These are phyloP conservation scores for Hyaloscypha bicolor DNA, from an alignment of 495 filamentous ascomycete species.

Conservation along the genomic window DNA sequence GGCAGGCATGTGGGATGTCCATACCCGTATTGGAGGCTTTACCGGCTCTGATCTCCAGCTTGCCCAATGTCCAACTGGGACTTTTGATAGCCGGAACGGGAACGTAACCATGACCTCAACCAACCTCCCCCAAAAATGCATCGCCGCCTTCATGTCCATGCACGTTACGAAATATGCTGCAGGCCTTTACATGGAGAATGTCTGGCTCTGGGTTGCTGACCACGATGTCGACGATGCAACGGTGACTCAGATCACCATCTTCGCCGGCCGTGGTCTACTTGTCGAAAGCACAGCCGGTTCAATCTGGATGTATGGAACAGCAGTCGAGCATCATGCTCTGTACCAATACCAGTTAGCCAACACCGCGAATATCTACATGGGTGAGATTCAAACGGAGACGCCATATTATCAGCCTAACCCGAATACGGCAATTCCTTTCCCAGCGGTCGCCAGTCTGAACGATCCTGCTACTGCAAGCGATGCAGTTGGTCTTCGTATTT, in stretches of 20 bases:
- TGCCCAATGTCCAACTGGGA: slow-evolving; percentile 37
- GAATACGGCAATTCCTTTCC: slow-evolving; percentile 60
- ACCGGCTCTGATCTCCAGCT: slow-evolving; percentile 45
- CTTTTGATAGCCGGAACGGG: background rate
- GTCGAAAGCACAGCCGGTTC: slow-evolving; percentile 53
- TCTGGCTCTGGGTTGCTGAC: slow-evolving; percentile 62
- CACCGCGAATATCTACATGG: slow-evolving; percentile 69
- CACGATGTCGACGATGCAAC: slow-evolving; percentile 52
- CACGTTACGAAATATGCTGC: slow-evolving; percentile 48
- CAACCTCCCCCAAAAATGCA: slow-evolving; percentile 39
- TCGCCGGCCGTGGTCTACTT: slow-evolving; percentile 41
- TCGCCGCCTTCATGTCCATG: slow-evolving; percentile 52
- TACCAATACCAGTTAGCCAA: slow-evolving; percentile 80
- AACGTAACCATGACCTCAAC: background rate
- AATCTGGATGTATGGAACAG: slow-evolving; percentile 59
- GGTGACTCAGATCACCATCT: slow-evolving; percentile 68
- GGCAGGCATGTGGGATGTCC: slow-evolving; percentile 40
- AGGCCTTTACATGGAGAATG: slow-evolving; percentile 59
- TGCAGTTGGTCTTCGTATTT: slow-evolving; percentile 65
- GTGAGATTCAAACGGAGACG: slow-evolving; percentile 82
- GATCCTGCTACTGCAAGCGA: slow-evolving; percentile 57
- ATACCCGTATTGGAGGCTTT: slow-evolving; percentile 48
- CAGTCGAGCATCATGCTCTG: slow-evolving; percentile 73
- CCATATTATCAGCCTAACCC: slow-evolving; percentile 68
- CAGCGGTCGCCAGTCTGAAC: slow-evolving; percentile 45